Evolutionary conservation across 2,329 filamentous ascomycete genomes (phyloP).

Genomic region (Colletotrichum tamarilloi): DNA sequence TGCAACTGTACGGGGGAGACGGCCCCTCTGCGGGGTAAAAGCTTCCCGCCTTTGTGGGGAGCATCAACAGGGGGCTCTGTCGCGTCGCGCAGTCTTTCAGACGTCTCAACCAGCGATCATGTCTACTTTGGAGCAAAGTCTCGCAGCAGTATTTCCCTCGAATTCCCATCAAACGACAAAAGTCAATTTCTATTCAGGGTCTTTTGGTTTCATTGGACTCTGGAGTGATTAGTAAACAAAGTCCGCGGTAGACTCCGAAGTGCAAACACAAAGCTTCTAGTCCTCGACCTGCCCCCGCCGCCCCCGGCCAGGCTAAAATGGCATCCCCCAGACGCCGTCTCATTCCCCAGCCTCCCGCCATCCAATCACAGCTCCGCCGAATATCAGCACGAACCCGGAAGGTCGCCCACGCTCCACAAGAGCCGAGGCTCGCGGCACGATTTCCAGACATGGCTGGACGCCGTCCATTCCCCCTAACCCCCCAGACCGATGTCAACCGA

Average conservation of each 20-base stretch:
- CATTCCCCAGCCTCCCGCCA: constrained; percentile 14
- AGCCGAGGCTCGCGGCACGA: constrained; percentile 33
- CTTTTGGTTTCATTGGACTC: not conserved
- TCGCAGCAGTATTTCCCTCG: not conserved
- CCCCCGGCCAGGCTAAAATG: not conserved
- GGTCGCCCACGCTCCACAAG: constrained; percentile 21
- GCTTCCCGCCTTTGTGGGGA: constrained; percentile 23
- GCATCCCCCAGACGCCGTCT: constrained; percentile 23
- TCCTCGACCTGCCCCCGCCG: not conserved
- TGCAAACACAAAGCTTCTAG: not conserved
- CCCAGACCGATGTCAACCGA: constrained; percentile 32
- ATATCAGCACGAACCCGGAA: constrained; percentile 31
- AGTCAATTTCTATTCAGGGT: not conserved
- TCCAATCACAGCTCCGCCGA: constrained; percentile 30
- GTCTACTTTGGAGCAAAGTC: not conserved
- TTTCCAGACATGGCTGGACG: constrained; percentile 24
- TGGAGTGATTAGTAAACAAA: not conserved
- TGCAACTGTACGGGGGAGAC: constrained; percentile 19
- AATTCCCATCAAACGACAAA: not conserved
- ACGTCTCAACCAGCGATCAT: constrained; percentile 1
- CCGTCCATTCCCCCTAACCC: constrained; percentile 5
- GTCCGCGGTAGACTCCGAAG: not conserved
- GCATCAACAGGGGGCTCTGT: constrained; percentile 22
- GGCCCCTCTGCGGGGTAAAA: constrained; percentile 35
- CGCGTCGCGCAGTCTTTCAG: not conserved